Evolutionary conservation across 169 alveolate genomes (phyloP), one percentile per base, ranked within the genome.

Genomic region (Plasmodium falciparum): DNA sequence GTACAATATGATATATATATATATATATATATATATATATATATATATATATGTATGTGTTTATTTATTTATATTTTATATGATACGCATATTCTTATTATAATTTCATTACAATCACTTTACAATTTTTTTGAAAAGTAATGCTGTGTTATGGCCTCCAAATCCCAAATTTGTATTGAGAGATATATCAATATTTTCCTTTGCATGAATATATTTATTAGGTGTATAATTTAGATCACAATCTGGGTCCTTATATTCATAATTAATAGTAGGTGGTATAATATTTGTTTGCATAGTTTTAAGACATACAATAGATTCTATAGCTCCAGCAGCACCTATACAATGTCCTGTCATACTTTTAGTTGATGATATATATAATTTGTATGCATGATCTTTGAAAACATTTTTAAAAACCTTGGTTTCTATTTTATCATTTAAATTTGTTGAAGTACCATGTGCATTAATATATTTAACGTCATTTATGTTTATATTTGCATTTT

Each of bases 371-470:
- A 93, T 71, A 74, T 91, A 83, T 69, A 93, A 83, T 58, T 88
- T 91, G 73, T 73, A 91, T 9, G 96, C 95, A 49, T 71, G 93
- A 26, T 75, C 92, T 2, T 86, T 91, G 69, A 90, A 90, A 29
- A 91, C 95, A 52, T 73, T 90, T 69, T 93, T 93, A 47, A 91
- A 72, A 43, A 93, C 96, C 7, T 26, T 59, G 1, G 96, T 93
- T 91, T 93, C 96, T 9, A 93, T 73, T 65, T 91, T 78, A 74
- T 93, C 96, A 89, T 93, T 93, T 70, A 78, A 73, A 11, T 73
- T 88, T n/a, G 96, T 93, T 20, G 96, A 93, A 13, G 96, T 93
- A 9, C 96, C 96, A 69, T 93, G 96, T n/a, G 96, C 96, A 75
- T 93, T 93, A 22, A 93, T 75, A 70, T 93, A 93, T 17, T 88